Base-by-base conservation (phyloP, 2,329 filamentous ascomycete species). In the Incumbomyces lentus region DNA sequence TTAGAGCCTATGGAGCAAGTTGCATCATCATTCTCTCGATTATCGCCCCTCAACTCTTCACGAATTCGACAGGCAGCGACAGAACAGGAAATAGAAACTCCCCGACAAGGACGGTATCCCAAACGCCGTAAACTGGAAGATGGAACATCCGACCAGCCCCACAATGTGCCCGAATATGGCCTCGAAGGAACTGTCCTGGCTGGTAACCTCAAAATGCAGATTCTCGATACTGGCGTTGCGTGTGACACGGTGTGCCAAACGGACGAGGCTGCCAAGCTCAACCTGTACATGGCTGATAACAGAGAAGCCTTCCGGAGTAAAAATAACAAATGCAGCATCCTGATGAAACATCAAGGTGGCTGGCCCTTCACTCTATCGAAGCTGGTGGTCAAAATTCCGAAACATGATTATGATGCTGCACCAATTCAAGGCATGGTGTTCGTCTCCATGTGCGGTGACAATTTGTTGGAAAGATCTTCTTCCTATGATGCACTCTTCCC, bases 361-460 rank as follows among this genome's bases (percentile, higher is more conserved):
- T 83, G 84, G 1, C 78, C 84, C 0, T 96, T 96, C 59, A 85
- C 78, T 46, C 67, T 96, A 46, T 84, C 87, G 56, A 90, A 90
- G 66, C 68, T 96, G 41, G 74, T 93, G 52, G 93, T 96, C 64
- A 89, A 86, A 62, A 87, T 86, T 8, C 90, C 90, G 1, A 79
- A 80, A 52, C 68, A 76, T 36, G 85, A 86, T 44, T 95, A 88
- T 64, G 89, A 87, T 50, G 82, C 86, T 56, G 88, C 88, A 45
- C 82, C 95, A 44, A 82, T 90, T 64, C 85, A 94, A 73, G 90
- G 92, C 37, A 82, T 95, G 75, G 78, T 96, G 1, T 95, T 95
- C 60, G 75, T 96, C 22, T 78, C 86, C 38, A 95, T 95, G 89
- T 76, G 80, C 34, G 77, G 81, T 32, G 81, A 93, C 55, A 82